phyloP scores from a whole-genome alignment of 2,329 filamentous ascomycete genomes.

The Chrysosporium queenslandicum region DNA sequence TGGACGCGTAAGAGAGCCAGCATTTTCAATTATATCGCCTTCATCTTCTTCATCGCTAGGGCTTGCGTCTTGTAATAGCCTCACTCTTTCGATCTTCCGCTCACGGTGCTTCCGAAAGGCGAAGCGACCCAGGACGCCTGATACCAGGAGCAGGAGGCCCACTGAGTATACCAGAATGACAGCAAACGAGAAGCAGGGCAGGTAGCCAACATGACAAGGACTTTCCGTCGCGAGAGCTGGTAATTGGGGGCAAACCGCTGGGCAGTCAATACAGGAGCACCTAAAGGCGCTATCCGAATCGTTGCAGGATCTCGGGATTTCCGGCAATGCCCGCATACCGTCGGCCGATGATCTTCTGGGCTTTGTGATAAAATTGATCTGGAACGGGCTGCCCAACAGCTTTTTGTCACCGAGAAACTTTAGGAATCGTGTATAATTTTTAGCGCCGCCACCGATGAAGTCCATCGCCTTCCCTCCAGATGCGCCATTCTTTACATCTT shows the following conservation, averaged over 20 bases:
- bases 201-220: slow-evolving; percentile 68
- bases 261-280: slow-evolving; percentile 91
- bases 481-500: slow-evolving; percentile 95
- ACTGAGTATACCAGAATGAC: slow-evolving; percentile 78
- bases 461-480: slow-evolving; percentile 91
- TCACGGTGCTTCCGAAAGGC: slow-evolving; percentile 63
- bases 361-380: slow-evolving; percentile 76
- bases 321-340: slow-evolving; percentile 60
- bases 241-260: slow-evolving; percentile 70
- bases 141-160: slow-evolving; percentile 57
- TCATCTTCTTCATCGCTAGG: slow-evolving; percentile 92
- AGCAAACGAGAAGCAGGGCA: slow-evolving; percentile 91
- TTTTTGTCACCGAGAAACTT: slow-evolving; percentile 93
- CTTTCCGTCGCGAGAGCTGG: slow-evolving; percentile 60
- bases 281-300: slow-evolving; percentile 75
- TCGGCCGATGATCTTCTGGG: slow-evolving; percentile 50
- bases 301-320: slow-evolving; percentile 77
- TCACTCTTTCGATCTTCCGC: slow-evolving; percentile 69
- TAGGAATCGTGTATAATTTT: slow-evolving; percentile 75
- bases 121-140: slow-evolving; percentile 61
- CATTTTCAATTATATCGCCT: slow-evolving; percentile 67
- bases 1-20: slow-evolving; percentile 67
- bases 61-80: slow-evolving; percentile 71
- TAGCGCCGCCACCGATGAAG: slow-evolving; percentile 88
- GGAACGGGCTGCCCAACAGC: slow-evolving; percentile 81